A percentile compares a stretch with the other conserved stretches of the same genome.
Conservation (phyloP, 208 protist species). For the Tritrichomonas musculus region DNA sequence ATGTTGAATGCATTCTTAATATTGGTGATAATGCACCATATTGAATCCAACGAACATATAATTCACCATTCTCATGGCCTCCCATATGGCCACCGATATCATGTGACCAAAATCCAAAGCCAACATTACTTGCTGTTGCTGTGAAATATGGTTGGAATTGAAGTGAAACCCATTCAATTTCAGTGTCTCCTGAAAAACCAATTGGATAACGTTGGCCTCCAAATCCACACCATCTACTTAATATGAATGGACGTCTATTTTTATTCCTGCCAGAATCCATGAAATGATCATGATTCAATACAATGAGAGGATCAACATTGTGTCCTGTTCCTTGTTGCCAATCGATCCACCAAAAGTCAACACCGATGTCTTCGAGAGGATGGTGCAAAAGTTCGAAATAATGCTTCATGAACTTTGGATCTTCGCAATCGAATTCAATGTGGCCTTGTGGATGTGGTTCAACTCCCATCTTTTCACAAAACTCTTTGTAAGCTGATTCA, state of each 20-base stretch:
- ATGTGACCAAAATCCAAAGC: background rate
- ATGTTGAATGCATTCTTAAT: background rate
- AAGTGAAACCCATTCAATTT: background rate
- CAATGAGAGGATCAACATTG: background rate
- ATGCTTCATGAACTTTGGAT: too few relatives aligned
- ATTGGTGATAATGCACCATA: background rate
- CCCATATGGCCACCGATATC: background rate
- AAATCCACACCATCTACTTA: background rate
- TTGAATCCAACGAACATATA: background rate
- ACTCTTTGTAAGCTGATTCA: background rate
- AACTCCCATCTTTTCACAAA: background rate
- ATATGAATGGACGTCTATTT: background rate
- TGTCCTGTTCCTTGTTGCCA: background rate
- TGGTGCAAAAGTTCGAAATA: too few relatives aligned
- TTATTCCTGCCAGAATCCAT: background rate
- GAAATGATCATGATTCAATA: background rate
- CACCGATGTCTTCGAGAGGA: background rate
- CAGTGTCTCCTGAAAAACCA: background rate
- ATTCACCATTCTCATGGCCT: background rate
- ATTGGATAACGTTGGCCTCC: background rate
- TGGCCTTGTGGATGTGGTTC: background rate
- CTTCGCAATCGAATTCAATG: background rate
- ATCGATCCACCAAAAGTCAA: background rate
- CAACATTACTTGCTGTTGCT: background rate
- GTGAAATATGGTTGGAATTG: background rate